These are phyloP conservation scores for Lophiostoma macrostomum DNA, from an alignment of 495 filamentous ascomycete species.

Conservation along the genomic window DNA sequence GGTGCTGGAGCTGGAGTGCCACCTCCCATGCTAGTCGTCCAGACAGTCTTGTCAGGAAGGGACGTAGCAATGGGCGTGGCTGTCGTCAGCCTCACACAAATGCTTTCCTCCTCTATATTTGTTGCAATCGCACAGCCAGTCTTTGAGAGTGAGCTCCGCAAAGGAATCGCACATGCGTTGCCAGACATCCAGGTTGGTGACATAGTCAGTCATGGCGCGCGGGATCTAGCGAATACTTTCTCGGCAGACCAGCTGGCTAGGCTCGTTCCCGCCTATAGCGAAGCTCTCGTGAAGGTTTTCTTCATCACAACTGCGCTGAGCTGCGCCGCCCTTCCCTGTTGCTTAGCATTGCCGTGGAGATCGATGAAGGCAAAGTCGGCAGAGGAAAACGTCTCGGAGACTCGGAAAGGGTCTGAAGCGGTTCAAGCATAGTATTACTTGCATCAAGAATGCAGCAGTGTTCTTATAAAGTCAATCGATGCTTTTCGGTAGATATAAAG, in stretches of 20 bases:
- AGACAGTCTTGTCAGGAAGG: slow-evolving; percentile 9
- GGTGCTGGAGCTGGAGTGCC: slow-evolving; percentile 27
- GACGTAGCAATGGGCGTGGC: slow-evolving; percentile 27
- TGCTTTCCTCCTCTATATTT: slow-evolving; percentile 36
- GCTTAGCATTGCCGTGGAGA: slow-evolving; percentile 11
- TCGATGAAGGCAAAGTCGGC: slow-evolving; percentile 24
- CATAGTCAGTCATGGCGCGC: background rate
- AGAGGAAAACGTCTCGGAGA: too few species aligned
- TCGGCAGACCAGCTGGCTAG: background rate
- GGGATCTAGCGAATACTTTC: background rate
- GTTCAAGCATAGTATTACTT: background rate
- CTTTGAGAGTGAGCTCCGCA: slow-evolving; percentile 18
- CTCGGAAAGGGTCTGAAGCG: background rate
- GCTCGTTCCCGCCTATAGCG: slow-evolving; percentile 4
- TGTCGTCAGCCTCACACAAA: slow-evolving; percentile 35
- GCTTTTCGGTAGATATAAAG: too few species aligned
- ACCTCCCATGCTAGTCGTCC: slow-evolving; percentile 23
- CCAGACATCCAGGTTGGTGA: background rate
- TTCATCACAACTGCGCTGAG: slow-evolving; percentile 9
- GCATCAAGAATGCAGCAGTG: too few species aligned
- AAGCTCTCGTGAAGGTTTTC: slow-evolving; percentile 4
- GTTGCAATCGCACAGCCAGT: slow-evolving; percentile 37
- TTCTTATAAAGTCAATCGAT: too few species aligned
- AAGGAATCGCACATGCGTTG: background rate
- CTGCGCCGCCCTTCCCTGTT: background rate